Evolutionary conservation across 1,284 basidiomycete species (phyloP).

Genomic region (Nidula niveotomentosa): DNA sequence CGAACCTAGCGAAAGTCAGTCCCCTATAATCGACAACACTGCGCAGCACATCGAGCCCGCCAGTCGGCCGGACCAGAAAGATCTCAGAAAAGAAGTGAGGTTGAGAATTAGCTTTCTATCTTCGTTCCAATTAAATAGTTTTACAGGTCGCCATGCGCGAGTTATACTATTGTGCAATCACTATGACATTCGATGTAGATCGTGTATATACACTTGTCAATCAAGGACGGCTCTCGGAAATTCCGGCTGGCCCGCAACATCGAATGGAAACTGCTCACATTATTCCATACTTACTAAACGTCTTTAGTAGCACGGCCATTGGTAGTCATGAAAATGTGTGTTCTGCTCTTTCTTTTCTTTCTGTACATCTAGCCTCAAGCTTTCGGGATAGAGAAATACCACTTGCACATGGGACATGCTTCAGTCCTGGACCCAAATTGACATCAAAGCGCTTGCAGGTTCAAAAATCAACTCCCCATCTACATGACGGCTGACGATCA

Average conservation of each 20-base stretch:
- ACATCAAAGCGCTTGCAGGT: slow-evolving; percentile 3
- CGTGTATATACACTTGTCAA: background rate
- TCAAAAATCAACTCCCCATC: slow-evolving; percentile 10
- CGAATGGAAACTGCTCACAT: background rate
- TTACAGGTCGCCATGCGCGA: background rate
- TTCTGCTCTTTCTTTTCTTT: background rate
- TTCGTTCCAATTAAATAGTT: background rate
- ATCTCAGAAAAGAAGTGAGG: background rate
- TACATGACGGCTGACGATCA: slow-evolving; percentile 5
- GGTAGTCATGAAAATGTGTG: background rate
- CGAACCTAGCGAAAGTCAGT: background rate
- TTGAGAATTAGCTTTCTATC: background rate
- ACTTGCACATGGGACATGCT: slow-evolving; percentile 9
- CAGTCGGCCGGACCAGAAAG: background rate
- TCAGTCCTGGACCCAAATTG: slow-evolving; percentile 6
- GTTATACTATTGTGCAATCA: background rate
- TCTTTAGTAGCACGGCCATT: background rate
- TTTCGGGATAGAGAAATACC: slow-evolving; percentile 2
- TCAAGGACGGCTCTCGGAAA: background rate
- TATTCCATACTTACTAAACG: background rate
- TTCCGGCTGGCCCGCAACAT: background rate
- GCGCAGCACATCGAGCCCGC: background rate
- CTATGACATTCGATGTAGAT: background rate
- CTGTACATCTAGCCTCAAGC: background rate
- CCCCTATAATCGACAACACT: background rate